These are phyloP conservation scores for Endoconidiophora laricicola DNA, from an alignment of 2,329 filamentous ascomycete species.

Conservation along the genomic window DNA sequence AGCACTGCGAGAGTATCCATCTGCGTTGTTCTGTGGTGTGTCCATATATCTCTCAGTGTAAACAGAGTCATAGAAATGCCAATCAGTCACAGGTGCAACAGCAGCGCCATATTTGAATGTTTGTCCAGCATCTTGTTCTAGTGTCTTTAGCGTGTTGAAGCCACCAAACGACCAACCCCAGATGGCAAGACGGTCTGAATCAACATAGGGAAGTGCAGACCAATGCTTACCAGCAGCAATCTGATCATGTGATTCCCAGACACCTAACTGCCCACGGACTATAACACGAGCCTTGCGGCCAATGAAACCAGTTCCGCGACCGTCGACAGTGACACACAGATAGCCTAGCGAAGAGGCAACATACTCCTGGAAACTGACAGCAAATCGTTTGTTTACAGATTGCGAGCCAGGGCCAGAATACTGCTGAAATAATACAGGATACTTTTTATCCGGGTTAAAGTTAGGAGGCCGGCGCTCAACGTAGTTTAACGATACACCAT, in stretches of 20 bases:
- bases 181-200: conserved; percentile 67
- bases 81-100: conserved; percentile 95
- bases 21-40: conserved; percentile 65
- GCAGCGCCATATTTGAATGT: conserved; percentile 97
- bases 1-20: conserved; percentile 59
- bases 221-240: conserved; percentile 79
- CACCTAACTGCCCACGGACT: conserved; percentile 67
- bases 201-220: conserved; percentile 67
- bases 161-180: conserved; percentile 99
- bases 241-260: conserved; percentile 76
- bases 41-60: conserved; percentile 98
- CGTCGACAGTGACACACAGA: conserved; percentile 86
- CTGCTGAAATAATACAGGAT: conserved; percentile 86
- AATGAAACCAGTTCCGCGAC: conserved; percentile 78
- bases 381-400: conserved; percentile 62
- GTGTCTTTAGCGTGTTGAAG: conserved; percentile 85
- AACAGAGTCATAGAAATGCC: conserved; percentile 86
- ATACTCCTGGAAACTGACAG: conserved; percentile 79
- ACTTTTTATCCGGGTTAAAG: conserved; percentile 68
- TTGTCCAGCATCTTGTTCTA: conserved; percentile 74
- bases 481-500: conserved; percentile 53
- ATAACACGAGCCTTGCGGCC: conserved; percentile 71
- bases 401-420: conserved; percentile 95
- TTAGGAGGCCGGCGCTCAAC: conserved; percentile 80
- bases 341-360: conserved; percentile 76